These are phyloP conservation scores for Xylariaceae sp. DNA, from an alignment of 2,329 filamentous ascomycete genomes.

Conservation along the genomic window DNA sequence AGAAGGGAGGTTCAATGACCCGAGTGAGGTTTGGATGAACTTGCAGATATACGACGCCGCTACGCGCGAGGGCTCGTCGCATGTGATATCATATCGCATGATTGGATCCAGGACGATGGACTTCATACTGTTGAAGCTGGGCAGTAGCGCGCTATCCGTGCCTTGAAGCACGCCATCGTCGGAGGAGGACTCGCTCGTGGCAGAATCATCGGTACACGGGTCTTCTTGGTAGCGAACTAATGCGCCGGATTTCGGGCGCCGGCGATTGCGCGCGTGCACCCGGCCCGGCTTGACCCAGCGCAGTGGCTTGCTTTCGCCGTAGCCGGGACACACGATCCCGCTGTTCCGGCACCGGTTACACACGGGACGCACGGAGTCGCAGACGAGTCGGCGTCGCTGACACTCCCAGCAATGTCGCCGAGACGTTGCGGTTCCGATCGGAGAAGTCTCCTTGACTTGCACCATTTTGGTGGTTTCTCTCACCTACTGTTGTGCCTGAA, in stretches of 20 bases:
- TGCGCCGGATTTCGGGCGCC: constrained; percentile 1
- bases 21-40: constrained; percentile 8
- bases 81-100: constrained; percentile 19
- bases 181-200: neutral
- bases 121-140: neutral
- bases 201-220: neutral
- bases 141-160: neutral
- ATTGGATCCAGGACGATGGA: constrained; percentile 10
- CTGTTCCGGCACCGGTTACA: constrained; percentile 35
- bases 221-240: neutral
- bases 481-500: neutral
- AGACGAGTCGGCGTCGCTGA: constrained; percentile 37
- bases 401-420: constrained; percentile 40
- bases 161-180: neutral
- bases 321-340: constrained; percentile 37
- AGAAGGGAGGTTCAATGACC: neutral
- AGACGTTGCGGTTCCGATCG: neutral
- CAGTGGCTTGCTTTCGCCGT: constrained; percentile 35
- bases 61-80: constrained; percentile 21
- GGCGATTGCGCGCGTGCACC: constrained; percentile 30
- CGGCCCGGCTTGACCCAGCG: constrained; percentile 38
- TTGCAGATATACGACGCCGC: constrained; percentile 32
- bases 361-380: constrained; percentile 34
- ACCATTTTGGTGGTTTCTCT: constrained; percentile 2
- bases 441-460: neutral